These are phyloP conservation scores for Phytophthora pseudosyringae DNA, from an alignment of 352 stramenopile species.

Conservation along the genomic window DNA sequence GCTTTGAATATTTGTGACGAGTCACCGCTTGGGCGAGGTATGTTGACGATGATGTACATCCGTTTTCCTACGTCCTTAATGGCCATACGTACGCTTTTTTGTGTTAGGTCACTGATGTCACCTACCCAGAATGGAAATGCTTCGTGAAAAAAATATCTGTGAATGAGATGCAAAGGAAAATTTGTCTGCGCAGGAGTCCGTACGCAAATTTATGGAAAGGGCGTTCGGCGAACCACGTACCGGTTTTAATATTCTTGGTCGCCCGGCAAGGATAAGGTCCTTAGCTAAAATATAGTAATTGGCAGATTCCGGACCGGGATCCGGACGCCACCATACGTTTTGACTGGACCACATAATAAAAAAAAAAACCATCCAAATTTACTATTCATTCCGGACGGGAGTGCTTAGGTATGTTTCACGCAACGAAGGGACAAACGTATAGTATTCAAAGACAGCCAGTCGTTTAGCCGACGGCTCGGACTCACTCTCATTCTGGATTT, in stretches of 20 bases:
- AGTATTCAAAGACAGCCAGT: too few species aligned
- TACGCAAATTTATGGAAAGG: slow-evolving; percentile 2
- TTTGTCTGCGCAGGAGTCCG: background rate
- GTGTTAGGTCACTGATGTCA: slow-evolving; percentile 10
- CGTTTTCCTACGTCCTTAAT: slow-evolving; percentile 10
- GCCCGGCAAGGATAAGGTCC: background rate
- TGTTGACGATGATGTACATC: background rate
- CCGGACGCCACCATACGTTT: too few species aligned
- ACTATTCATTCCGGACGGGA: too few species aligned
- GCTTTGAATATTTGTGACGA: slow-evolving; percentile 7
- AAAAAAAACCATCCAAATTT: background rate
- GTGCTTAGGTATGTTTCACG: too few species aligned
- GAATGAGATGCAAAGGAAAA: background rate
- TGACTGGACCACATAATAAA: too few species aligned
- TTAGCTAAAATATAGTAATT: too few species aligned
- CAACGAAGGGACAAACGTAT: too few species aligned
- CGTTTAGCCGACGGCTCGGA: too few species aligned
- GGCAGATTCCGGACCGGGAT: too few species aligned
- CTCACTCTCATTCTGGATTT: too few species aligned
- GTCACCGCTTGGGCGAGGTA: slow-evolving; percentile 5
- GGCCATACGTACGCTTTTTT: slow-evolving; percentile 1
- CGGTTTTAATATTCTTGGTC: slow-evolving; percentile 8
- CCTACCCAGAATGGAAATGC: slow-evolving; percentile 12
- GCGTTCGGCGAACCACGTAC: slow-evolving; percentile 5
- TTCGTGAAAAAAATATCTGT: slow-evolving; percentile 4